Conservation (phyloP, 176 grass and related monocot genomes). For the Eleusine coracana region DNA sequence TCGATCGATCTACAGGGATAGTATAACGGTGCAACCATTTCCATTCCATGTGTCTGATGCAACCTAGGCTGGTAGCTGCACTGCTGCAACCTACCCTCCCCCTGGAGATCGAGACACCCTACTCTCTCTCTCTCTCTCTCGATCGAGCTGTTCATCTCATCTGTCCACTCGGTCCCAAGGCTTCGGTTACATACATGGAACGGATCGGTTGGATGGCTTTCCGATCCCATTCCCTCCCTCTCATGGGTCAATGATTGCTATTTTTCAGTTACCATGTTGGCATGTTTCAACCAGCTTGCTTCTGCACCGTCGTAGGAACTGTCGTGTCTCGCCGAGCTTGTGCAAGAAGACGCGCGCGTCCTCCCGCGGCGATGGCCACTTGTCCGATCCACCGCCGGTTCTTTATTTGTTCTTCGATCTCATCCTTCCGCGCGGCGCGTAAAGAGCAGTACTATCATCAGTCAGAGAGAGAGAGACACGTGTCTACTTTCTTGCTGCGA, state of each 20-base stretch:
- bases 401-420: no score
- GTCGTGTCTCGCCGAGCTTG: neutral
- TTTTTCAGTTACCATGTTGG: neutral
- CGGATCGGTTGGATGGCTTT: neutral
- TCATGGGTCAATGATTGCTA: conserved; percentile 49
- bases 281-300: neutral
- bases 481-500: no score
- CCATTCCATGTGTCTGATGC: conserved; percentile 8
- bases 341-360: neutral
- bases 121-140: neutral
- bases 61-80: neutral
- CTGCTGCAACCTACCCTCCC: neutral
- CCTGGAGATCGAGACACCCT: neutral
- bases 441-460: no score
- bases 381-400: no score
- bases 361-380: no score
- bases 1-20: conserved; percentile 38
- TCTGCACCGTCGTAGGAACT: conserved; percentile 8
- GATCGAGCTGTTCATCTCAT: conserved; percentile 26
- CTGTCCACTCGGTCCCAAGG: conserved; percentile 42
- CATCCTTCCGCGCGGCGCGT: no score
- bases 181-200: conserved; percentile 4
- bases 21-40: conserved; percentile 55
- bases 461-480: no score
- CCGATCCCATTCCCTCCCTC: neutral